Percentiles rank a stretch among this genome's conserved stretches.
phyloP scores from a whole-genome alignment of 257 asterid genomes.

The Fraxinus americana region DNA sequence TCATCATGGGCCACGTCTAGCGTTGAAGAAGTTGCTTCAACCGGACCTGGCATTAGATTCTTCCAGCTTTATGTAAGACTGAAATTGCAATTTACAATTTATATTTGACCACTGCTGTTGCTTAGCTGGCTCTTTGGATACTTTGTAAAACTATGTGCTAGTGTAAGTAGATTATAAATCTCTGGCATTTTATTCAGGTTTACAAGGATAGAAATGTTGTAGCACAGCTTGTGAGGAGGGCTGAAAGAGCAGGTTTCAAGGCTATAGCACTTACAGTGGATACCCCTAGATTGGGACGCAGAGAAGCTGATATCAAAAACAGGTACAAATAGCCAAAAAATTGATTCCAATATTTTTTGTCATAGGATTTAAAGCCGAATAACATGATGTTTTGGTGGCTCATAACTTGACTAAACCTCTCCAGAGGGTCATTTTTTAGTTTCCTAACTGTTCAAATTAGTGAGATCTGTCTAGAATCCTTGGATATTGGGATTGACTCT shows the following conservation, averaged over 20 bases:
- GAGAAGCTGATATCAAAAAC: constrained; percentile 94
- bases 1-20: constrained; percentile 66
- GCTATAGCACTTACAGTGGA: constrained; percentile 97
- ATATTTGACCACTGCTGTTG: neutral
- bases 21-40: constrained; percentile 91
- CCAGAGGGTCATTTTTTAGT: too few relatives aligned
- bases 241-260: constrained; percentile 91
- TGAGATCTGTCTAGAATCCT: neutral
- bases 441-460: neutral
- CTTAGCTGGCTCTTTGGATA: neutral
- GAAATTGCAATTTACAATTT: constrained; percentile 6
- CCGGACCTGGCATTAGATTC: constrained; percentile 56
- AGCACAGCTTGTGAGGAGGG: constrained; percentile 86
- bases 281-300: constrained; percentile 88
- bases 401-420: neutral
- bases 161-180: neutral
- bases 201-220: constrained; percentile 89
- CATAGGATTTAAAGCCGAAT: neutral
- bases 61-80: constrained; percentile 43
- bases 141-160: neutral
- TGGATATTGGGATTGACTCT: neutral
- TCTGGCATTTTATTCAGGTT: constrained; percentile 45
- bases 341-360: neutral
- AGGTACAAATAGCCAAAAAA: constrained; percentile 38
- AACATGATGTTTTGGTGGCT: neutral